These are phyloP conservation scores for Suillus luteus DNA, from an alignment of 768 basidiomycete genomes.

Conservation along the genomic window DNA sequence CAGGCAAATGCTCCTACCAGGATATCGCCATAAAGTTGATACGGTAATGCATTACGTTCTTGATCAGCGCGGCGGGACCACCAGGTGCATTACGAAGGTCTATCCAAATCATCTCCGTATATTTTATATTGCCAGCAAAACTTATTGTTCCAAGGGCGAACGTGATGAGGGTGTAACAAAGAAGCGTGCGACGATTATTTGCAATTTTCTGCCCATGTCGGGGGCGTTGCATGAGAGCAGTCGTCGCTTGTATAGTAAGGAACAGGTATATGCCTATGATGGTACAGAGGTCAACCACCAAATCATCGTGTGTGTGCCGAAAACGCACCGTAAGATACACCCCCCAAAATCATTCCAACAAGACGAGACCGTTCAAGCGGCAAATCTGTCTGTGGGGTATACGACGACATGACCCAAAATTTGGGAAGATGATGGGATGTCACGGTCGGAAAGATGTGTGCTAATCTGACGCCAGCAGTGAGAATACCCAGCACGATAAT, in stretches of 20 bases:
- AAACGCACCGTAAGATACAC: not conserved
- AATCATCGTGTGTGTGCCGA: not conserved
- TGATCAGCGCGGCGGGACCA: not conserved
- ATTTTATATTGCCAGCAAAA: not conserved
- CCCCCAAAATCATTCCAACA: not conserved
- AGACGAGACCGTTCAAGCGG: constrained; percentile 2
- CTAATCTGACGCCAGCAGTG: not conserved
- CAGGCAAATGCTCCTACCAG: not conserved
- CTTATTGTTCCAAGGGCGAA: not conserved
- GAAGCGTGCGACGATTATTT: not conserved
- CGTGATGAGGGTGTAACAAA: constrained; percentile 1
- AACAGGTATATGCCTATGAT: constrained; percentile 1
- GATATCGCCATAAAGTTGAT: not conserved
- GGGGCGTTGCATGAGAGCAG: not conserved
- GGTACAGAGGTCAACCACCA: not conserved
- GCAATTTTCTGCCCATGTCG: not conserved
- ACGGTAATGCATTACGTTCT: not conserved
- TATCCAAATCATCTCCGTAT: constrained; percentile 3
- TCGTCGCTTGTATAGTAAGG: not conserved
- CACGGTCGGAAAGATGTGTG: not conserved
- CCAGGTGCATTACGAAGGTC: constrained; percentile 1
- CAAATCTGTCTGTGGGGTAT: not conserved
- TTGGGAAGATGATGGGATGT: not conserved
- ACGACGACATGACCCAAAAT: not conserved
- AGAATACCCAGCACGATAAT: not conserved